A percentile compares a stretch with the other conserved stretches of the same genome.
Conservation (phyloP, 2,329 filamentous ascomycete genomes). For the Beauveria bassiana region DNA sequence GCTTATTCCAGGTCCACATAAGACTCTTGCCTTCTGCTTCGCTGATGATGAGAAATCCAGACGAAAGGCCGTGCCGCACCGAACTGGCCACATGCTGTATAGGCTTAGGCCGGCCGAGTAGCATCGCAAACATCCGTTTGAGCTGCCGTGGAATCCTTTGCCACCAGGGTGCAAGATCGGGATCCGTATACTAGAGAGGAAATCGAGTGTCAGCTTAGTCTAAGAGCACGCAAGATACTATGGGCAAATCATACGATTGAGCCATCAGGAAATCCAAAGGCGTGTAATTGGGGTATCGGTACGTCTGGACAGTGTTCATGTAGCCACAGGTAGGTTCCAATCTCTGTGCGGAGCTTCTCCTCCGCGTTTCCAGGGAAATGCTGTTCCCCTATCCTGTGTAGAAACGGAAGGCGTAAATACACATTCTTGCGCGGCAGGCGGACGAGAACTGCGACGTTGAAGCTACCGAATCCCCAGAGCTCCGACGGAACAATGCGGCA, state of each 20-base stretch:
- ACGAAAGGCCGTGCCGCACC: background rate
- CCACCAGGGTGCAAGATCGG: background rate
- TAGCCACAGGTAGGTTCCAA: conserved; percentile 22
- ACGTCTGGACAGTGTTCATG: conserved; percentile 20
- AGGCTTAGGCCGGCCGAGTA: background rate
- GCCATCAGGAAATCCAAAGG: conserved; percentile 21
- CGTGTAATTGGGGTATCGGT: conserved; percentile 19
- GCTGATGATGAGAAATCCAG: background rate
- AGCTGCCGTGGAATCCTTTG: background rate
- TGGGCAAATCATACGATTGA: conserved; percentile 6
- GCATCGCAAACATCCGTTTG: background rate
- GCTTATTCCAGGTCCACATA: background rate
- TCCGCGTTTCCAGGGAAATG: conserved; percentile 18
- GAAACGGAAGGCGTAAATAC: background rate
- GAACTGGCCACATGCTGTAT: background rate
- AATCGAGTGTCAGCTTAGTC: background rate
- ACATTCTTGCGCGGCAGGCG: background rate
- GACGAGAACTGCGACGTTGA: background rate
- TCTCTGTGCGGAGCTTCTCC: conserved; percentile 23
- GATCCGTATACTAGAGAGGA: background rate
- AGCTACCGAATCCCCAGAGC: background rate
- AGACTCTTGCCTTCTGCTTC: background rate
- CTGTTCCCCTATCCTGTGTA: background rate
- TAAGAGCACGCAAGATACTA: background rate
- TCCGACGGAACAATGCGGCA: background rate